A percentile compares a stretch with the other conserved stretches of the same genome.
Evolutionary conservation across 495 filamentous ascomycete species (phyloP).

Genomic region (Aspergillus haitiensis): DNA sequence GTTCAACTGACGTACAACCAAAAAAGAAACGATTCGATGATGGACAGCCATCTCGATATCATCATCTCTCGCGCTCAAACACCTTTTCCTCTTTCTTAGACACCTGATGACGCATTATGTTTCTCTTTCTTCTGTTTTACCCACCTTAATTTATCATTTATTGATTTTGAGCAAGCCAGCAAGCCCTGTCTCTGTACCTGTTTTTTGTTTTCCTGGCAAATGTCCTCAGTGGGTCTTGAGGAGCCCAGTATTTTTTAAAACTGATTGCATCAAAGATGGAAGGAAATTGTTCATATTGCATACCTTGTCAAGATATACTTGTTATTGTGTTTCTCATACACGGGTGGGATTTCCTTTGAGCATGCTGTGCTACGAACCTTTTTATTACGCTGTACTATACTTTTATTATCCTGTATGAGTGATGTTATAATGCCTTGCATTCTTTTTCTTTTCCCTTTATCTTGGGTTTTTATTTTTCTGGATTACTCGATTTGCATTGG

Average conservation of each 20-base stretch:
- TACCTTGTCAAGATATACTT: conserved; percentile 7
- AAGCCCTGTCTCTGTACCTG: conserved; percentile 9
- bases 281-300: conserved; percentile 13
- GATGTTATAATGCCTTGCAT: conserved; percentile 25
- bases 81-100: conserved; percentile 8
- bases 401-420: conserved; percentile 22
- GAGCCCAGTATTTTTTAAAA: conserved; percentile 18
- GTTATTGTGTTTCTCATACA: conserved; percentile 12
- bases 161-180: conserved; percentile 23
- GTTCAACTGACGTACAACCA: conserved; percentile 12
- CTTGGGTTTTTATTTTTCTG: conserved; percentile 5
- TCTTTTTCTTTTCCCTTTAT: not conserved
- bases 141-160: conserved; percentile 10
- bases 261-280: conserved; percentile 25
- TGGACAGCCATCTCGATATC: conserved; percentile 4
- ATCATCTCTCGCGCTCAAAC: not conserved
- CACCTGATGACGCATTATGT: conserved; percentile 21
- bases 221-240: conserved; percentile 15
- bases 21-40: not conserved
- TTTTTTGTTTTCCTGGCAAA: conserved; percentile 8
- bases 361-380: conserved; percentile 19
- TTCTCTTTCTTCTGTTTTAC: conserved; percentile 13
- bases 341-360: conserved; percentile 14
- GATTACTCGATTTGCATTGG: conserved; percentile 19
- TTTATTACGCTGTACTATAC: conserved; percentile 26